These are phyloP conservation scores for Hirsutella thompsonii DNA, from an alignment of 2,329 filamentous ascomycete species.

Conservation along the genomic window DNA sequence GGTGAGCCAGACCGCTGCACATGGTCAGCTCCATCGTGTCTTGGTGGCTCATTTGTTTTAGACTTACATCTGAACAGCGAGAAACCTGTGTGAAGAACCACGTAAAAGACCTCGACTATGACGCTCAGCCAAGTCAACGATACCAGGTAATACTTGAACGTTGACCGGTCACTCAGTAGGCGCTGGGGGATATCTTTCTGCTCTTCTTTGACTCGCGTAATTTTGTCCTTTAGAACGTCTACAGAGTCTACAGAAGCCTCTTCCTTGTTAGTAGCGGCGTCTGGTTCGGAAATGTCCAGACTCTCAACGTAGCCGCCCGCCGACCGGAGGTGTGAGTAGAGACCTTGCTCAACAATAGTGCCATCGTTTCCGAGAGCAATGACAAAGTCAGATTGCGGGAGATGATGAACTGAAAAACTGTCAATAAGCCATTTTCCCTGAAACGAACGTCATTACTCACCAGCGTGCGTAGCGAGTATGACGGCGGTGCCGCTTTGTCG, in stretches of 20 bases:
- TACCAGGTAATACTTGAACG: slow-evolving; percentile 6
- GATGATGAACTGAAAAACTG: background rate
- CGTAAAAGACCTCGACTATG: background rate
- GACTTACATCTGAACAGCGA: no score
- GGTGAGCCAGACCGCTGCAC: background rate
- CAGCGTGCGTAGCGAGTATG: background rate
- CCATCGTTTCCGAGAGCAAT: background rate
- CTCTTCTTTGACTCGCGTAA: no score
- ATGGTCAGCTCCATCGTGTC: no score
- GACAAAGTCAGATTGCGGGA: background rate
- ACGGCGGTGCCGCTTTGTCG: background rate
- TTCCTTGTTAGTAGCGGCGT: no score
- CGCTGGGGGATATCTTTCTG: no score
- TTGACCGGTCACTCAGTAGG: background rate
- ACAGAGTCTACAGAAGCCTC: no score
- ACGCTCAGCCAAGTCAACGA: slow-evolving; percentile 2
- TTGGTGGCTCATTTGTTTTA: no score
- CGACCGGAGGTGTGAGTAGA: no score
- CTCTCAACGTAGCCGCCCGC: background rate
- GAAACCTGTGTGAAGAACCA: background rate
- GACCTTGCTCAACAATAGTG: background rate
- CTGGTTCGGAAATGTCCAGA: no score
- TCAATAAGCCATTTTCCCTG: no score
- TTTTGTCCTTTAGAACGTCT: no score
- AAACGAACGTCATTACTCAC: no score